These are phyloP conservation scores for Naumovozyma dairenensis DNA, from an alignment of 805 yeast genomes.

Conservation along the genomic window DNA sequence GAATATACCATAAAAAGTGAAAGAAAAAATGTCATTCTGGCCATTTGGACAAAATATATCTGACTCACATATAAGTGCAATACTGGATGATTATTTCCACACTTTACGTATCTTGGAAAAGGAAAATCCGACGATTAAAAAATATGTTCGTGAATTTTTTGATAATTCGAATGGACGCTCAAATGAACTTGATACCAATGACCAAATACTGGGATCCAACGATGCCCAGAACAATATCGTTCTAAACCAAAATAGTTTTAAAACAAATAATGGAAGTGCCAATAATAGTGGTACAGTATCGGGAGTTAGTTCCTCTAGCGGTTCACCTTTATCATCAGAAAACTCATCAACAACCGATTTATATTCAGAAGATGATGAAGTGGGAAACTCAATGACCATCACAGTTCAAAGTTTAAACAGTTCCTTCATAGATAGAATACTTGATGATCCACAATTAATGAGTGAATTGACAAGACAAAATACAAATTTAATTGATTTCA, in stretches of 20 bases:
- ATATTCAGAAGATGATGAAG: slow-evolving; percentile 9
- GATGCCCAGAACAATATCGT: slow-evolving; percentile 1
- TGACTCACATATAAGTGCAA: slow-evolving; percentile 30
- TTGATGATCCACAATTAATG: slow-evolving; percentile 34
- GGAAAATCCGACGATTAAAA: slow-evolving; percentile 4
- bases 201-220: background rate
- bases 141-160: background rate
- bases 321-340: slow-evolving; percentile 2
- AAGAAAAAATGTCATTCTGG: slow-evolving; percentile 34
- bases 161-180: too few species aligned
- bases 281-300: background rate
- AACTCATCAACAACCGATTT: slow-evolving; percentile 9
- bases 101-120: slow-evolving; percentile 21
- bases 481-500: slow-evolving; percentile 35
- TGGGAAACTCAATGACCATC: slow-evolving; percentile 6
- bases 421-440: slow-evolving; percentile 30
- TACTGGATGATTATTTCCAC: slow-evolving; percentile 34
- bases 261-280: background rate
- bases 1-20: background rate
- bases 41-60: slow-evolving; percentile 34
- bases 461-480: slow-evolving; percentile 32
- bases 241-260: background rate
- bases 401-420: slow-evolving; percentile 13
- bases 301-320: background rate
- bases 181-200: too few species aligned